These are phyloP conservation scores for Tricholoma hemisulphureum DNA, from an alignment of 768 basidiomycete species.

Conservation along the genomic window DNA sequence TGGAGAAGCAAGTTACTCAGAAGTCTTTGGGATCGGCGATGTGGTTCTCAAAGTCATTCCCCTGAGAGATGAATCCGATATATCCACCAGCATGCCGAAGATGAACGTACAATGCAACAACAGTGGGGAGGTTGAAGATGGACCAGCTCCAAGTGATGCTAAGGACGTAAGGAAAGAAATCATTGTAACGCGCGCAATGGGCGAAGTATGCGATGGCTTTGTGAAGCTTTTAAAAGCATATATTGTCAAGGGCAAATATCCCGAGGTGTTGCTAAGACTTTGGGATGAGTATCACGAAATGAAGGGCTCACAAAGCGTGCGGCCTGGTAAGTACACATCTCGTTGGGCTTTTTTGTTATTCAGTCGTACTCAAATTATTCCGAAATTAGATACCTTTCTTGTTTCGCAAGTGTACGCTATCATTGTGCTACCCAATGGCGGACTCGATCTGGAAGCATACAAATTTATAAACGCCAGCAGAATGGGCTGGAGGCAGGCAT, in stretches of 20 bases:
- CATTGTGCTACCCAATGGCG: slow-evolving; percentile 87
- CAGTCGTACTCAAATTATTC: not conserved
- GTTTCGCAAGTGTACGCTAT: slow-evolving; percentile 83
- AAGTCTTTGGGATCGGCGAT: slow-evolving; percentile 88
- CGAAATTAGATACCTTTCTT: slow-evolving; percentile 62
- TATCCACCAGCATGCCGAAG: slow-evolving; percentile 7
- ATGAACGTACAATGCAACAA: slow-evolving; percentile 9
- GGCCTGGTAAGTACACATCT: slow-evolving; percentile 61
- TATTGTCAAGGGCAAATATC: slow-evolving; percentile 85
- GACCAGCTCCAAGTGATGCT: slow-evolving; percentile 69
- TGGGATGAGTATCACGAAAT: slow-evolving; percentile 83
- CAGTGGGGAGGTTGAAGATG: slow-evolving; percentile 41
- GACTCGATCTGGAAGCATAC: slow-evolving; percentile 87
- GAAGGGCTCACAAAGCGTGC: slow-evolving; percentile 80
- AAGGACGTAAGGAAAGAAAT: slow-evolving; percentile 80
- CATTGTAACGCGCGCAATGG: slow-evolving; percentile 73
- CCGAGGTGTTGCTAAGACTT: slow-evolving; percentile 66
- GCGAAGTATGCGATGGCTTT: slow-evolving; percentile 74
- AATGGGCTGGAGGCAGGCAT: slow-evolving; percentile 82
- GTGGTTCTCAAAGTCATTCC: slow-evolving; percentile 92
- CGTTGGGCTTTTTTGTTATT: not conserved
- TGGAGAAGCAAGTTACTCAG: slow-evolving; percentile 95
- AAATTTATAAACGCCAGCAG: slow-evolving; percentile 56
- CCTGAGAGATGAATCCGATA: slow-evolving; percentile 51
- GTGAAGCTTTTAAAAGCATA: slow-evolving; percentile 80